Conservation (phyloP, 768 basidiomycete genomes). For the Mycena leptocephala region DNA sequence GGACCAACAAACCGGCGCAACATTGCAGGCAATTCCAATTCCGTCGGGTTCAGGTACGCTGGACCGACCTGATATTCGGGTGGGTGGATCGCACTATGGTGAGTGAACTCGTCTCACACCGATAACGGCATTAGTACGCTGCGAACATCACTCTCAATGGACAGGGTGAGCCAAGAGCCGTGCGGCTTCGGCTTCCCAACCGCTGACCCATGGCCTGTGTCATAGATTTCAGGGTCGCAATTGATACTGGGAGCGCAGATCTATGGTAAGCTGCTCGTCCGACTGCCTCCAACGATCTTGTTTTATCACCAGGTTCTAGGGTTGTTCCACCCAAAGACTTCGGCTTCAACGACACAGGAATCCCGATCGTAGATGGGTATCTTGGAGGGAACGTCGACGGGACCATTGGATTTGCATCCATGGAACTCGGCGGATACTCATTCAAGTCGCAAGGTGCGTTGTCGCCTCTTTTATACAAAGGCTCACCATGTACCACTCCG, state of each 20-base stretch:
- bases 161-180: neutral
- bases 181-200: neutral
- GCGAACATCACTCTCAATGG: slow-evolving; percentile 9
- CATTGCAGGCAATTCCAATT: neutral
- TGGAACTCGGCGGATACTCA: neutral
- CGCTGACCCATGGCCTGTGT: neutral
- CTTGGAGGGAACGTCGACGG: neutral
- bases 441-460: neutral
- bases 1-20: neutral
- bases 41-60: neutral
- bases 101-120: neutral
- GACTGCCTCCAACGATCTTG: neutral
- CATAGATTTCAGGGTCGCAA: neutral
- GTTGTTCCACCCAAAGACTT: neutral
- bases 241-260: slow-evolving; percentile 12
- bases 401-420: neutral
- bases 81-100: neutral
- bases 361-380: neutral
- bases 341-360: neutral
- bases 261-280: neutral
- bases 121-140: slow-evolving; percentile 1
- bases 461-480: neutral
- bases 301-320: neutral
- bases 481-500: neutral
- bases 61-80: neutral